Evolutionary conservation across 148 eudicot species (phyloP).

Genomic region (Chenopodium formosanum): DNA sequence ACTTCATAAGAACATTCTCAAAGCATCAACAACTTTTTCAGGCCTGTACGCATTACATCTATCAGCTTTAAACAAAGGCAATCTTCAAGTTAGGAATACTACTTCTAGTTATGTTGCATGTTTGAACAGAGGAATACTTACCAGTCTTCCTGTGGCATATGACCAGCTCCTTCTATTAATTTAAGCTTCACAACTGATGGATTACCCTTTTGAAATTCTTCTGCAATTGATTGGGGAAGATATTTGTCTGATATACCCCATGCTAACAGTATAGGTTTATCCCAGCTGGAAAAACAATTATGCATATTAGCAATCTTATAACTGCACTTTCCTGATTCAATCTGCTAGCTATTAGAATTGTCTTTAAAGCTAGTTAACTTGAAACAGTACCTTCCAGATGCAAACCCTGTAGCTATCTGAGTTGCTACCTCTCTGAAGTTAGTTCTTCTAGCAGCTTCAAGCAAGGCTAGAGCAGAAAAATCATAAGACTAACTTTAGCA

Average conservation of each 20-base stretch:
- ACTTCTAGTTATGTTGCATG: background rate
- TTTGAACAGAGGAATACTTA: constrained; percentile 26
- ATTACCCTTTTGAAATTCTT: constrained; percentile 80
- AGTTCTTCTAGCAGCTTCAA: constrained; percentile 78
- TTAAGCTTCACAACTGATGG: constrained; percentile 68
- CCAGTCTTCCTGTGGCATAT: constrained; percentile 99
- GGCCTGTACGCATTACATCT: constrained; percentile 59
- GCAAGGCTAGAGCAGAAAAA: constrained; percentile 62
- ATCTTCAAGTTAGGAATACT: background rate
- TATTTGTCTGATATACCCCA: constrained; percentile 98
- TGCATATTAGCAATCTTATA: background rate
- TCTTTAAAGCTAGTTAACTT: background rate
- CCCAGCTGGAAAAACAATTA: constrained; percentile 59
- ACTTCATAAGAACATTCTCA: constrained; percentile 59
- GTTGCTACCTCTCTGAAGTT: constrained; percentile 68
- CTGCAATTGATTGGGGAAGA: constrained; percentile 84
- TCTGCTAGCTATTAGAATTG: background rate
- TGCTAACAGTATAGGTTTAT: constrained; percentile 74
- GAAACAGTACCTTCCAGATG: constrained; percentile 70
- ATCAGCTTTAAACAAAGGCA: constrained; percentile 9
- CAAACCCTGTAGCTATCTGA: constrained; percentile 85
- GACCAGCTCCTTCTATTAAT: constrained; percentile 97
- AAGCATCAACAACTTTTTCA: constrained; percentile 87
- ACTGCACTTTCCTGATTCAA: background rate
- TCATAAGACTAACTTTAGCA: constrained; percentile 12